Conservation (phyloP, 1,284 basidiomycete species). For the Boletus sp. region DNA sequence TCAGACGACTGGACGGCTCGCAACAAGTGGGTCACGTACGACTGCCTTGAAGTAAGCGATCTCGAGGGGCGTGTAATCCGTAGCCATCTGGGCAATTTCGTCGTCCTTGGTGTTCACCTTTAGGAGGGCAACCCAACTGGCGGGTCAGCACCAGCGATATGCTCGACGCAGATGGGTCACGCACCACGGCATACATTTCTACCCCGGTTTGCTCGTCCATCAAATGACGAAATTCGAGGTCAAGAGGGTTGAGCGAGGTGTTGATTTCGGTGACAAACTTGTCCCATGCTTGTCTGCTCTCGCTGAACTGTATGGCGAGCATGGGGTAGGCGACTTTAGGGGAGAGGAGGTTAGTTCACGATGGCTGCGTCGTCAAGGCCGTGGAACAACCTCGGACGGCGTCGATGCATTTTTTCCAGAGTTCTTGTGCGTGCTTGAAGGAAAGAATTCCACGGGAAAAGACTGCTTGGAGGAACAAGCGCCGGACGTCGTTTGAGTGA, state of each 20-base stretch:
- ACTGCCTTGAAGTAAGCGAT: constrained; percentile 80
- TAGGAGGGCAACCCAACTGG: neutral
- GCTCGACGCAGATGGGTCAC: constrained; percentile 17
- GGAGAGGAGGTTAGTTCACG: constrained; percentile 9
- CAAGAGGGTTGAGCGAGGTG: constrained; percentile 55
- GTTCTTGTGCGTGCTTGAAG: constrained; percentile 52
- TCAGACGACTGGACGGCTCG: neutral
- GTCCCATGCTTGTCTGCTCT: constrained; percentile 51
- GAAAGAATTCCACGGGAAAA: constrained; percentile 67
- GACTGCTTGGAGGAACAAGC: constrained; percentile 72
- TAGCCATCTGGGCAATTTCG: constrained; percentile 76
- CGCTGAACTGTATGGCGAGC: constrained; percentile 43
- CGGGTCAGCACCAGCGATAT: constrained; percentile 1
- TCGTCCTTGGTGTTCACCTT: constrained; percentile 78
- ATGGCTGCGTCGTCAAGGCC: neutral
- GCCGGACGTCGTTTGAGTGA: constrained; percentile 56
- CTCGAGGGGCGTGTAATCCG: constrained; percentile 72
- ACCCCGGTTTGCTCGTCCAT: constrained; percentile 62
- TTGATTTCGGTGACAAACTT: constrained; percentile 59
- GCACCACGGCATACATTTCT: constrained; percentile 63
- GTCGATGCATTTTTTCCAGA: constrained; percentile 65
- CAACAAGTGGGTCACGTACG: constrained; percentile 41
- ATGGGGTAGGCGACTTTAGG: constrained; percentile 50
- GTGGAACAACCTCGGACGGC: constrained; percentile 53
- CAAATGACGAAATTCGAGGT: constrained; percentile 63